Evolutionary conservation across 352 stramenopile genomes (phyloP), one percentile per base, ranked within the genome.

Genomic region (Aphanomyces cochlioides): DNA sequence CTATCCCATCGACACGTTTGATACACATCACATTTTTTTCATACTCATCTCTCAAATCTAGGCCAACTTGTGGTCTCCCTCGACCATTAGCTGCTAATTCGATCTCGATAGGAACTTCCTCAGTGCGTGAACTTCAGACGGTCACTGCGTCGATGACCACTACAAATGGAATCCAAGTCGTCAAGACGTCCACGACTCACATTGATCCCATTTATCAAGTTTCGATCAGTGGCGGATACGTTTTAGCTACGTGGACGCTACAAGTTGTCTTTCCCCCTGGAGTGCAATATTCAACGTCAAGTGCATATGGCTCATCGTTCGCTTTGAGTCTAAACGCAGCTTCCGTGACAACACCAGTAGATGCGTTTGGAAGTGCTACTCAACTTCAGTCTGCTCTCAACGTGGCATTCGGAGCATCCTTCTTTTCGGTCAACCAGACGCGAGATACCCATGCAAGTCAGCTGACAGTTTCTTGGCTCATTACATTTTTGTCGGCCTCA

Each of bases 1-100:
- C 0, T 90, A 87, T 38, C 81, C 78, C 1, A 84, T 90, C 47
- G 83, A 91, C 41, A 48, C 73, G 64, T 70, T 40, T 50, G 57
- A 57, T 13, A 58, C 7, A 36, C 15, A 53, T 53, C 4, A 10
- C 12, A 13, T 7, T 7, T 7, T n/a, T 37, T 40, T 40, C 21
- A 57, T 56, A 19, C 13, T 19, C 17, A 45, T 40, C 5, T 45
- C 58, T 40, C 41, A 36, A 34, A 13, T 54, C 6, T 61, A 70
- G 64, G 5, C 43, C 63, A 0, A 69, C 56, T 2, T 93, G 85
- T 50, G 85, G 85, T 0, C 66, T 93, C 3, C 85, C 85, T 4
- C 76, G 85, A 2, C 79, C 88, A n/a, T 79, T 91, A 36, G 90
- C 82, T 17, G 83, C 90, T 10, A 89, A 75, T 37, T 70, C 79